These are phyloP conservation scores for Fusarium secorum DNA, from an alignment of 2,329 filamentous ascomycete species.

Conservation along the genomic window DNA sequence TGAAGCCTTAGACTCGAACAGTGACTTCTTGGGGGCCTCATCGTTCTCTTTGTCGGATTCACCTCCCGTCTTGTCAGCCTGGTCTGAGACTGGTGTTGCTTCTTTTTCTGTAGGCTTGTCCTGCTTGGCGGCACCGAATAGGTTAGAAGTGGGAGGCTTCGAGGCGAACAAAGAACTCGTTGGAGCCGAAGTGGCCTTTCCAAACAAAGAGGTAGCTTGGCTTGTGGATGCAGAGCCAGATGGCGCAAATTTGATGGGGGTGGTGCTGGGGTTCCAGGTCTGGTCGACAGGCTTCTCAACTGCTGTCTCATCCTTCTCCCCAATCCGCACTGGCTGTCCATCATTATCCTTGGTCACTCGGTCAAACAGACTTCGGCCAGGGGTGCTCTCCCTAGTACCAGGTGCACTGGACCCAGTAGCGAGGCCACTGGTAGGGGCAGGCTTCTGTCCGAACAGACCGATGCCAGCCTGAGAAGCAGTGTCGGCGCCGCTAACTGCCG, in stretches of 20 bases:
- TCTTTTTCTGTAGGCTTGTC: constrained; percentile 43
- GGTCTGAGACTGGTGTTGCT: constrained; percentile 37
- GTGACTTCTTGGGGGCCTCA: constrained; percentile 46
- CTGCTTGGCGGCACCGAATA: constrained; percentile 49
- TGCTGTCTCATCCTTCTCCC: constrained; percentile 37
- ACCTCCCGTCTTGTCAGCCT: constrained; percentile 46
- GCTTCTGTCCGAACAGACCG: constrained; percentile 43
- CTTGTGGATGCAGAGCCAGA: constrained; percentile 42
- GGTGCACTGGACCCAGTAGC: constrained; percentile 48
- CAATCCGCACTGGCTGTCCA: constrained; percentile 58
- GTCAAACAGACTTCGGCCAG: constrained; percentile 63
- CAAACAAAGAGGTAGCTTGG: constrained; percentile 46
- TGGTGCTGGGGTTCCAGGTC: constrained; percentile 55
- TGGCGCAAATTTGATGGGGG: constrained; percentile 64
- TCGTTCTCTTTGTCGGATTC: constrained; percentile 58
- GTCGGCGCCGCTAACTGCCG: constrained; percentile 52
- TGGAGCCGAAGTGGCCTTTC: constrained; percentile 41
- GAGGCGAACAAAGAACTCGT: constrained; percentile 48
- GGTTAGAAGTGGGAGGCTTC: constrained; percentile 48
- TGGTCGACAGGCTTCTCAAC: constrained; percentile 47
- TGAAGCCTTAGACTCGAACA: constrained; percentile 45
- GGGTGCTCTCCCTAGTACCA: constrained; percentile 55
- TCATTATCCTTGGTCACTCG: constrained; percentile 60
- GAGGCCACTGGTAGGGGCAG: constrained; percentile 40
- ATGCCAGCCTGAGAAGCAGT: constrained; percentile 48